phyloP scores from a whole-genome alignment of 179 eudicot genomes.

The Dionaea muscipula region DNA sequence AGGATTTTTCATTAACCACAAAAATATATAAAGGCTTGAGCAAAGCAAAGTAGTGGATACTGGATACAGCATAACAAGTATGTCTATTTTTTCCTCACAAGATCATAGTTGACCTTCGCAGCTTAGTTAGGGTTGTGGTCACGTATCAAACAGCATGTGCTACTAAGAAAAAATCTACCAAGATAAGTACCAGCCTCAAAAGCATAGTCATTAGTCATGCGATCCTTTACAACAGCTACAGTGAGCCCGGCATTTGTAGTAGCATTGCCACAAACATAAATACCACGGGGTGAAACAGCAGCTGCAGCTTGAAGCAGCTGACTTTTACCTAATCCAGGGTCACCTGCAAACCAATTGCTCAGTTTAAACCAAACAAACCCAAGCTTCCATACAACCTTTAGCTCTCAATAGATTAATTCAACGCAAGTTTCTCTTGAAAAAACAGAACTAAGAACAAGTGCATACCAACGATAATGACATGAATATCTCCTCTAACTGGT shows the following conservation, averaged over 20 bases:
- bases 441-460: slow-evolving; percentile 7
- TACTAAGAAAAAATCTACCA: slow-evolving; percentile 4
- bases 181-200: slow-evolving; percentile 82
- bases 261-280: slow-evolving; percentile 94
- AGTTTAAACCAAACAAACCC: not conserved
- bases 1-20: no score
- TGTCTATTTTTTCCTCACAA: no score
- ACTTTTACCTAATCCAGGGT: slow-evolving; percentile 92
- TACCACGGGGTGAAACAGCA: slow-evolving; percentile 95
- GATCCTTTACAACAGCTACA: slow-evolving; percentile 95
- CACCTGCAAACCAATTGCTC: slow-evolving; percentile 39
- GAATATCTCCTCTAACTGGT: slow-evolving; percentile 94
- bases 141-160: no score
- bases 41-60: no score
- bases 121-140: no score
- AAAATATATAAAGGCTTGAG: no score
- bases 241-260: slow-evolving; percentile 98
- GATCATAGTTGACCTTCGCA: no score
- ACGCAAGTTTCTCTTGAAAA: not conserved
- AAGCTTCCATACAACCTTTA: no score
- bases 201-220: slow-evolving; percentile 86
- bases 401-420: slow-evolving; percentile 1
- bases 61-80: no score
- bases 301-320: slow-evolving; percentile 96
- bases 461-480: slow-evolving; percentile 86